Percentiles rank a stretch among this genome's conserved stretches.
phyloP scores from a whole-genome alignment of 805 yeast genomes.

The Sporopachydermia quercuum region DNA sequence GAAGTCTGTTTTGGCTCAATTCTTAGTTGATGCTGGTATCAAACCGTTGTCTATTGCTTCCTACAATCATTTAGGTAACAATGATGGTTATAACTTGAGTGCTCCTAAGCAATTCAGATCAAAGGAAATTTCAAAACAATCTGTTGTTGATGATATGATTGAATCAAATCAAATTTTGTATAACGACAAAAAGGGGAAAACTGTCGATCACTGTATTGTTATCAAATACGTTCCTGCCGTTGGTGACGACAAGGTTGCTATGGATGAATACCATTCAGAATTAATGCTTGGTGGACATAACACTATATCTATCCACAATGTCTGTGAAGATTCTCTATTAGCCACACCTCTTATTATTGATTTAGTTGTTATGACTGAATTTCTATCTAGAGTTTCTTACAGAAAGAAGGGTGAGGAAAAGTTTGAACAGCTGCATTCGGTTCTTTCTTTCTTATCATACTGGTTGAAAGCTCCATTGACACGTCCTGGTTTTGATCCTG shows the following conservation, averaged over 20 bases:
- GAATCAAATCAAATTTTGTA: slow-evolving; percentile 75
- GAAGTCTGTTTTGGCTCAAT: slow-evolving; percentile 93
- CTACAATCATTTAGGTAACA: slow-evolving; percentile 91
- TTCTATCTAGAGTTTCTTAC: slow-evolving; percentile 75
- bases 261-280: slow-evolving; percentile 96
- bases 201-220: slow-evolving; percentile 87
- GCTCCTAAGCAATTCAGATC: slow-evolving; percentile 91
- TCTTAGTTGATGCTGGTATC: slow-evolving; percentile 93
- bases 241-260: slow-evolving; percentile 93
- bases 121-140: slow-evolving; percentile 84
- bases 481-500: slow-evolving; percentile 78
- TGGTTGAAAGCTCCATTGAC: slow-evolving; percentile 96
- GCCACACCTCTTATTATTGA: slow-evolving; percentile 94
- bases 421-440: slow-evolving; percentile 64
- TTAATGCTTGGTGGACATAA: slow-evolving; percentile 97
- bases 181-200: slow-evolving; percentile 62
- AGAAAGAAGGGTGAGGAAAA: slow-evolving; percentile 34
- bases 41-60: slow-evolving; percentile 90
- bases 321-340: slow-evolving; percentile 88
- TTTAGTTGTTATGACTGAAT: slow-evolving; percentile 79
- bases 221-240: slow-evolving; percentile 90
- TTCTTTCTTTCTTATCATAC: slow-evolving; percentile 74
- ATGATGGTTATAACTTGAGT: slow-evolving; percentile 84
- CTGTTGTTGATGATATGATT: slow-evolving; percentile 89
- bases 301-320: slow-evolving; percentile 85